phyloP scores from a whole-genome alignment of 768 basidiomycete genomes.

The Lepiota venenata region DNA sequence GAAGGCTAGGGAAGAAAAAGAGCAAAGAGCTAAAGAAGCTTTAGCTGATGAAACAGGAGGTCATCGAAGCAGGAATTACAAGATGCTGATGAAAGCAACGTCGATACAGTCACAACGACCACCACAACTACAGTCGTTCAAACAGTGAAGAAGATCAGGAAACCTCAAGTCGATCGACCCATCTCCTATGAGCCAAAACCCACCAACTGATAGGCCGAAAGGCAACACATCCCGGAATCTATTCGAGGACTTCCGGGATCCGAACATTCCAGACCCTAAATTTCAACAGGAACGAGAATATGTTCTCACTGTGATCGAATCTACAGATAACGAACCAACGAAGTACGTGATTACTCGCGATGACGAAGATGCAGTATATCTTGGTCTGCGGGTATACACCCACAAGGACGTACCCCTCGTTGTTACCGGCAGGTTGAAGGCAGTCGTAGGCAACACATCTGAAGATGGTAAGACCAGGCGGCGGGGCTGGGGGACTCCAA shows the following conservation, averaged over 20 bases:
- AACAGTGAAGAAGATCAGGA: conserved; percentile 20
- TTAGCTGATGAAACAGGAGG: not conserved
- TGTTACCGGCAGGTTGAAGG: conserved; percentile 34
- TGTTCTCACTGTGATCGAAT: not conserved
- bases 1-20: conserved; percentile 13
- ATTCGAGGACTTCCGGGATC: not conserved
- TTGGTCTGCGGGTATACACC: conserved; percentile 39
- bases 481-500: not conserved
- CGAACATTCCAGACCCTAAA: conserved; percentile 5
- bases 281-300: conserved; percentile 7
- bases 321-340: conserved; percentile 13
- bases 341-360: conserved; percentile 23
- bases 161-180: conserved; percentile 10
- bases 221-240: not conserved
- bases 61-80: not conserved
- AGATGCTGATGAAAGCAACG: not conserved
- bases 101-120: conserved; percentile 23
- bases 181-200: not conserved
- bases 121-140: conserved; percentile 26
- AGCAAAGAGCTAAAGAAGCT: conserved; percentile 21
- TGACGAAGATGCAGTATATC: conserved; percentile 36
- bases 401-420: conserved; percentile 38
- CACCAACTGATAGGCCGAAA: not conserved
- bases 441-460: conserved; percentile 13
- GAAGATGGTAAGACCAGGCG: not conserved